These are phyloP conservation scores for Marvania coccoides DNA, from an alignment of 139 green algal genomes.

Conservation along the genomic window DNA sequence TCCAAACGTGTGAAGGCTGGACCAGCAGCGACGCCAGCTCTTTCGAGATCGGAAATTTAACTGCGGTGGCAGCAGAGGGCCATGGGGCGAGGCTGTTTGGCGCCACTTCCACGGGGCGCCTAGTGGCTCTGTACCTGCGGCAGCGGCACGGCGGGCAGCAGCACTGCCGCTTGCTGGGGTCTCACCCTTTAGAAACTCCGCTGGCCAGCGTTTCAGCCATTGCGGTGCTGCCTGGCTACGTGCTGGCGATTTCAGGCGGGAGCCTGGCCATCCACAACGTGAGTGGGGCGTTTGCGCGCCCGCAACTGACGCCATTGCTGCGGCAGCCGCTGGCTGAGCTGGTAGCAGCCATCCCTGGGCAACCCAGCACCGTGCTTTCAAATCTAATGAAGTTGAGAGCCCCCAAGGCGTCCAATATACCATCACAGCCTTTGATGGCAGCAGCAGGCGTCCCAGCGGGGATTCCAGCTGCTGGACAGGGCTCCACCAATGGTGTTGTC, in stretches of 20 bases:
- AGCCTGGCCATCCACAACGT: slow-evolving; percentile 12
- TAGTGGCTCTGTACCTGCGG: neutral
- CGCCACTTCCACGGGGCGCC: neutral
- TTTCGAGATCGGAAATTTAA: no score
- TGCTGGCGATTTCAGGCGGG: slow-evolving; percentile 1
- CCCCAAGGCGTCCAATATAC: no score
- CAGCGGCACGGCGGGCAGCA: neutral
- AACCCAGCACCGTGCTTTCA: no score
- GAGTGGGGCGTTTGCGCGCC: neutral
- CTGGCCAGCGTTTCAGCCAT: neutral
- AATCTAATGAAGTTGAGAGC: no score
- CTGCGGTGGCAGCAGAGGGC: no score
- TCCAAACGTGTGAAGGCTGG: no score
- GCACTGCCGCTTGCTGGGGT: neutral
- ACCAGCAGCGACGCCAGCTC: no score
- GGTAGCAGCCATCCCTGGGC: neutral
- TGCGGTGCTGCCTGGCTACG: slow-evolving; percentile 1
- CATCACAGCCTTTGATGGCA: neutral
- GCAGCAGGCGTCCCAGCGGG: neutral
- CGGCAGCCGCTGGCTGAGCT: neutral
- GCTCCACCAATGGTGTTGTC: neutral
- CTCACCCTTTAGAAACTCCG: neutral
- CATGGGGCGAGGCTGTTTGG: no score
- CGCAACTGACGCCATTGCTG: neutral
- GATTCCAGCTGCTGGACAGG: neutral